Base-by-base conservation (phyloP, 148 eudicot species). In the Spergularia bocconei region DNA sequence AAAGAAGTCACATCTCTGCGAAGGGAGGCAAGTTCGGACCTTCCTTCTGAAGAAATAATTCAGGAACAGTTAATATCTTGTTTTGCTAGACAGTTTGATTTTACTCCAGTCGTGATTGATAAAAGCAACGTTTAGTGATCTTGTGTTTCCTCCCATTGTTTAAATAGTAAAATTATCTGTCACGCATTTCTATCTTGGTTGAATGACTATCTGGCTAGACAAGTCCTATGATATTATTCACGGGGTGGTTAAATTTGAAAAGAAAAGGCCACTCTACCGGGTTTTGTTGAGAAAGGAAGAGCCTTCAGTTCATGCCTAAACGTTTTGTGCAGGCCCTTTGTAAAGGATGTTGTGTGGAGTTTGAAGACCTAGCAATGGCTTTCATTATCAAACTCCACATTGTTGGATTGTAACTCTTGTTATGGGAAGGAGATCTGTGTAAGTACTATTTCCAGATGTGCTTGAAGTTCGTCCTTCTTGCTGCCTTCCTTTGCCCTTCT, bases 1-100 rank as follows among this genome's bases (percentile, higher is more conserved):
- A 89, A 93, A 81, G 95, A 83, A 36, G 95, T 93, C 39, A 91
- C 97, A 4, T 90, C 91, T 72, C 82, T 93, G 90, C 86, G 80
- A 70, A 87, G 72, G 66, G 98, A 93, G 82, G 76, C 82, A 20
- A 79, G 71, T n/a, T 29, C 54, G 65, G 85, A 63, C 54, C 88
- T 91, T 82, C 95, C 93, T 58, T 33, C 78, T 70, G 97, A 90
- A 53, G 87, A 91, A 75, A 83, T 87, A n/a, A 80, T 93, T 77
- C 89, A 88, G n/a, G 91, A 88, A 48, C 90, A 93, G 86, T 76
- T 93, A 73, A 71, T 93, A 73, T 82, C 88, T 59, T 93, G 93
- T 86, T 93, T 93, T 76, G 86, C 84, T 12, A 76, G 67, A 51
- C 81, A 80, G 54, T 91, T 93, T 82, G 91, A 83, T 38, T 91